Percentiles rank a stretch among this genome's conserved stretches.
phyloP scores from a whole-genome alignment of 352 stramenopile species.

The Phytopythium mirpurense region DNA sequence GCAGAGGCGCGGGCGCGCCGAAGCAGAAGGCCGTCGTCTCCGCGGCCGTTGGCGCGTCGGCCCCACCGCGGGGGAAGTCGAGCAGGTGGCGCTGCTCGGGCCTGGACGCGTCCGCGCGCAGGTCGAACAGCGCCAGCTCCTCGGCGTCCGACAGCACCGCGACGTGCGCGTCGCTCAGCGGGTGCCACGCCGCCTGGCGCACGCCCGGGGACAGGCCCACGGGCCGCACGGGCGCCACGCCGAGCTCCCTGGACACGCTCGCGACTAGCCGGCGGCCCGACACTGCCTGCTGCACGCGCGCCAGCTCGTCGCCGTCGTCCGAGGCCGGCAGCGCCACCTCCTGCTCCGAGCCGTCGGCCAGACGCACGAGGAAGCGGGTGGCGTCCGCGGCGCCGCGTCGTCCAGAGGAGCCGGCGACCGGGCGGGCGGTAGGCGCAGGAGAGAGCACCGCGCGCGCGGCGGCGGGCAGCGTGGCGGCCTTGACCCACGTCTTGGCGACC shows the following conservation, averaged over 20 bases:
- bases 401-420: slow-evolving; percentile 10
- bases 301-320: slow-evolving; percentile 16
- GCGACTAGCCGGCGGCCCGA: slow-evolving; percentile 24
- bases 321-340: slow-evolving; percentile 10
- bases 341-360: slow-evolving; percentile 40
- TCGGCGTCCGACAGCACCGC: slow-evolving; percentile 70
- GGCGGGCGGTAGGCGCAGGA: slow-evolving; percentile 1
- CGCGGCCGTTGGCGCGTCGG: too few relatives aligned
- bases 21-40: slow-evolving; percentile 53
- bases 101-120: slow-evolving; percentile 54
- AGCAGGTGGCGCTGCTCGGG: slow-evolving; percentile 66
- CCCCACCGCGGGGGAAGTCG: slow-evolving; percentile 32
- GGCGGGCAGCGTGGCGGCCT: slow-evolving; percentile 44
- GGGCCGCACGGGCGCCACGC: slow-evolving; percentile 34
- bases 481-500: slow-evolving; percentile 51
- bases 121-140: slow-evolving; percentile 70
- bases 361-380: slow-evolving; percentile 41
- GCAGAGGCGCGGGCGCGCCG: slow-evolving; percentile 29
- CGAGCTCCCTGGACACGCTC: slow-evolving; percentile 52
- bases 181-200: slow-evolving; percentile 59
- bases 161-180: slow-evolving; percentile 66
- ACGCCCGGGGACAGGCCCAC: slow-evolving; percentile 58
- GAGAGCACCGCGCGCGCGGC: slow-evolving; percentile 8
- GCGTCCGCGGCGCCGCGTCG: slow-evolving; percentile 10
- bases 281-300: slow-evolving; percentile 20